These are phyloP conservation scores for Tetrahymena thermophila DNA, from an alignment of 73 alveolate genomes.

Conservation along the genomic window DNA sequence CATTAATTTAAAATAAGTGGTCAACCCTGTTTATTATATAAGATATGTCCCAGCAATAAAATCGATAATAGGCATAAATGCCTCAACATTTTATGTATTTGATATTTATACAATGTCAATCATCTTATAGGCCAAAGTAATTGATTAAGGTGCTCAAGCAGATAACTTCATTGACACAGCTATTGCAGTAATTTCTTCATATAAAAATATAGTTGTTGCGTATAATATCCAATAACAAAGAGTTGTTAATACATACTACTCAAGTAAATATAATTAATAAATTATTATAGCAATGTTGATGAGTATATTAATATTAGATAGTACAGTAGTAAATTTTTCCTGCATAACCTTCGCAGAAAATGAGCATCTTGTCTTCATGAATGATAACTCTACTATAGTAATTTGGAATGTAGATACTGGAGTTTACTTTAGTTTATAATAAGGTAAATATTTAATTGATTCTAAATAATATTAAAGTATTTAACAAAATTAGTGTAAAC, in stretches of 20 bases:
- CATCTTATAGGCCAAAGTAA: background rate
- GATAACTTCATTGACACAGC: background rate
- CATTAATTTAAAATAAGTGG: background rate
- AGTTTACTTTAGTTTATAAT: background rate
- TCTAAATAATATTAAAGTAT: too few relatives aligned
- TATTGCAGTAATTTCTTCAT: background rate
- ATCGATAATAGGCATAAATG: background rate
- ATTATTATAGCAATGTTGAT: too few relatives aligned
- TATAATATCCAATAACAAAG: too few relatives aligned
- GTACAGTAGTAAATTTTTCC: background rate
- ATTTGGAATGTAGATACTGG: background rate
- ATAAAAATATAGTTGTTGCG: background rate
- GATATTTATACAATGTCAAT: background rate
- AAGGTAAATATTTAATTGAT: too few relatives aligned
- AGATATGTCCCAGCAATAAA: background rate
- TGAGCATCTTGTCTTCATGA: background rate
- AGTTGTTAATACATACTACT: too few relatives aligned
- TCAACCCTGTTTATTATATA: background rate
- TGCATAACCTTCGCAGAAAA: background rate
- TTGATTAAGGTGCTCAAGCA: background rate
- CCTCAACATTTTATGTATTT: background rate
- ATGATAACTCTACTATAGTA: background rate
- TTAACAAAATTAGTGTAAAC: background rate
- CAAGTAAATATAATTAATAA: background rate
- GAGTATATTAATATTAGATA: background rate